phyloP scores from a whole-genome alignment of 2,329 filamentous ascomycete species.

The Aspergillus awamori region DNA sequence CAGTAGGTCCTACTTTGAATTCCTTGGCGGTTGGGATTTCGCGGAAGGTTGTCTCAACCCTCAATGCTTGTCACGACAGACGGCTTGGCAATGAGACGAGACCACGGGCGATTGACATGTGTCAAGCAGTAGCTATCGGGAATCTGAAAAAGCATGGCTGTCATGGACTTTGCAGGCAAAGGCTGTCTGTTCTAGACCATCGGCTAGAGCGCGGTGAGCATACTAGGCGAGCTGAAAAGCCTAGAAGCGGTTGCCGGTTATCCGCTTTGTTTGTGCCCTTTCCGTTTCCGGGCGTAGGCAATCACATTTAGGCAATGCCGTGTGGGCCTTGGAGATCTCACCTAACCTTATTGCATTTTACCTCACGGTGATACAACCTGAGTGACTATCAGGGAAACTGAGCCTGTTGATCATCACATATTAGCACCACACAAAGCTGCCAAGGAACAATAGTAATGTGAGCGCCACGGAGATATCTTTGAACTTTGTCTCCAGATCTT shows the following conservation, averaged over 20 bases:
- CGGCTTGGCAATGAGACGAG: background rate
- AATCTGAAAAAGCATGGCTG: background rate
- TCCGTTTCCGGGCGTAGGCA: background rate
- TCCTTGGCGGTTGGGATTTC: background rate
- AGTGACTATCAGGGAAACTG: background rate
- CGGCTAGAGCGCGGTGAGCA: background rate
- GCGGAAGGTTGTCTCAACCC: background rate
- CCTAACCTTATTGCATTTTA: background rate
- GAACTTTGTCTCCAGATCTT: background rate
- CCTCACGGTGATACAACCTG: background rate
- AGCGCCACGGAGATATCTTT: background rate
- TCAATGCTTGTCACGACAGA: background rate
- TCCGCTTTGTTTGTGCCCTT: background rate
- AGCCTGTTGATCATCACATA: background rate
- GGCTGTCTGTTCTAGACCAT: background rate
- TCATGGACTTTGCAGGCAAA: background rate
- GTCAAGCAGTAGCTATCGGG: background rate
- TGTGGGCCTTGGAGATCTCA: background rate
- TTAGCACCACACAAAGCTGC: background rate
- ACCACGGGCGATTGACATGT: background rate
- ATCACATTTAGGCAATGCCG: background rate
- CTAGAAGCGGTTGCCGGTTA: background rate
- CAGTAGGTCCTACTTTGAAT: background rate
- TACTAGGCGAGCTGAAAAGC: background rate
- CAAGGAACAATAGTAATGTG: background rate